Percentiles rank a stretch among this genome's conserved stretches.
These are phyloP conservation scores for grape (Vitis vinifera) DNA, from an alignment of 164 flowering plant species.

Conservation along the genomic window ASM3070453v1 NC_081819.1:22575001-22575500, in stretches of 20 bases:
- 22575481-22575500: slow-evolving; percentile 65
- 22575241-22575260: slow-evolving; percentile 76
- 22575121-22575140: slow-evolving; percentile 48
- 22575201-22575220: slow-evolving; percentile 93
- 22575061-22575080: slow-evolving; percentile 53
- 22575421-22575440: slow-evolving; percentile 80
- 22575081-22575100: slow-evolving; percentile 55
- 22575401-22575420: slow-evolving; percentile 33
- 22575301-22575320: slow-evolving; percentile 66
- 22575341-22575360: slow-evolving; percentile 89
- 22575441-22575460: slow-evolving; percentile 95
- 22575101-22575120: slow-evolving; percentile 41
- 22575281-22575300: slow-evolving; percentile 74
- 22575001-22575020: neutral
- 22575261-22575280: slow-evolving; percentile 86
- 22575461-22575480: slow-evolving; percentile 64
- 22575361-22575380: slow-evolving; percentile 81
- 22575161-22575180: slow-evolving; percentile 71
- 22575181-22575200: slow-evolving; percentile 30
- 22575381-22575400: slow-evolving; percentile 88
- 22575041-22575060: slow-evolving; percentile 61
- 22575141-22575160: slow-evolving; percentile 81
- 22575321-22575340: slow-evolving; percentile 75
- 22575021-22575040: slow-evolving; percentile 76
- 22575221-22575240: slow-evolving; percentile 93